These are phyloP conservation scores for Cladosporium sp. DNA, from an alignment of 2,329 filamentous ascomycete genomes.

Conservation along the genomic window DNA sequence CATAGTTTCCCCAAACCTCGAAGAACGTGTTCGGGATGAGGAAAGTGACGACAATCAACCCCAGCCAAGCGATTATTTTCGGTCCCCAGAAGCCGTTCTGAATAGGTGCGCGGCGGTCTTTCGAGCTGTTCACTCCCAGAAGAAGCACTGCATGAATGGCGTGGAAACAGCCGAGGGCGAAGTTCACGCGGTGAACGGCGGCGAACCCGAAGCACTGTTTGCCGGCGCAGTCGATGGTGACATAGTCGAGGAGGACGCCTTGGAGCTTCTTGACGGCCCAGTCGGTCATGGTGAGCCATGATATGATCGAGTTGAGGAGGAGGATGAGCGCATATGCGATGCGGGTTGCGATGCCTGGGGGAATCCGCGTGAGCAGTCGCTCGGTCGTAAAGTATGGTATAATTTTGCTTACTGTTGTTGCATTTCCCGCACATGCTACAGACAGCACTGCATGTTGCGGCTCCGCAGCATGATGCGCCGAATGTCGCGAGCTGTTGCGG, in stretches of 20 bases:
- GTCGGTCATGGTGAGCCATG: constrained; percentile 98
- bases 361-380: background rate
- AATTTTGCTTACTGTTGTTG: constrained; percentile 60
- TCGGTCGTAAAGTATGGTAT: background rate
- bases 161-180: constrained; percentile 92
- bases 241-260: constrained; percentile 88
- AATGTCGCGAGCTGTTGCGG: constrained; percentile 65
- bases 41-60: constrained; percentile 84
- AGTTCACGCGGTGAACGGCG: constrained; percentile 96
- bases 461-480: constrained; percentile 88
- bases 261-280: constrained; percentile 98
- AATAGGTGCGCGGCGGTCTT: constrained; percentile 78
- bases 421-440: constrained; percentile 96
- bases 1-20: constrained; percentile 91
- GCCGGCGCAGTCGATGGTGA: constrained; percentile 82
- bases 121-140: constrained; percentile 80
- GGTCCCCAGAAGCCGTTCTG: constrained; percentile 99
- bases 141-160: constrained; percentile 79
- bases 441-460: constrained; percentile 91
- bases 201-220: constrained; percentile 94
- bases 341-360: constrained; percentile 74
- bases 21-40: constrained; percentile 95
- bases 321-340: constrained; percentile 83
- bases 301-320: constrained; percentile 91
- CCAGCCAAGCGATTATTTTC: constrained; percentile 86